Percentiles rank a stretch among this genome's conserved stretches.
Conservation (phyloP, 2,329 filamentous ascomycete genomes). For the Trichoderma atrobrunneum region DNA sequence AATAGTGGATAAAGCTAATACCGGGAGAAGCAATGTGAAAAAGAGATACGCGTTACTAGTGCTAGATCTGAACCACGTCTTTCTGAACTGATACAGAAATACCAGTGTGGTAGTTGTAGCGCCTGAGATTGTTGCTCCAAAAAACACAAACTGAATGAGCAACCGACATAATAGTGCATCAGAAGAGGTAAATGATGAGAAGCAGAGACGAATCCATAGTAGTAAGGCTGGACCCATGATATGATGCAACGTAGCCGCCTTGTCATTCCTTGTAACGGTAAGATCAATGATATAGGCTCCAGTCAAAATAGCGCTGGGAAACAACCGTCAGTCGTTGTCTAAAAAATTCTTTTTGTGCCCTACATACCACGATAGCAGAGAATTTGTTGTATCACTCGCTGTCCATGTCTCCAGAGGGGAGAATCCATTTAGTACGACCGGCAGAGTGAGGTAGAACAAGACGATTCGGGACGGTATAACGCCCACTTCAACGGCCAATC, state of each 20-base stretch:
- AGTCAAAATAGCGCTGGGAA: not conserved
- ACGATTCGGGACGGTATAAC: not conserved
- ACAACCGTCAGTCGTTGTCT: not conserved
- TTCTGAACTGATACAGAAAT: not conserved
- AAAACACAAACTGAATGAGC: not conserved
- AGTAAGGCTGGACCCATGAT: not conserved
- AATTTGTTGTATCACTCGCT: not conserved
- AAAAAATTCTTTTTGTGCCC: fast-evolving
- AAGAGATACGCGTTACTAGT: not conserved
- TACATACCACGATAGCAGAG: not conserved
- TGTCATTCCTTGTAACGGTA: not conserved
- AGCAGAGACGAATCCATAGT: not conserved
- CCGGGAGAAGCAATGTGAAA: not conserved
- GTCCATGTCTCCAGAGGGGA: not conserved
- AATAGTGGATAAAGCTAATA: not conserved
- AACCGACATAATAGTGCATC: slow-evolving; percentile 1
- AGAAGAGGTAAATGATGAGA: not conserved
- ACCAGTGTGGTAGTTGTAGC: not conserved
- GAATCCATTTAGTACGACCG: not conserved
- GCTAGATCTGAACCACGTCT: not conserved
- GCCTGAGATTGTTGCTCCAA: not conserved
- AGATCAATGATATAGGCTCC: slow-evolving; percentile 4
- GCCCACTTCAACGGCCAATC: not conserved
- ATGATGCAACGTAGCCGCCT: not conserved
- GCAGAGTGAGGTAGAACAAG: not conserved